phyloP scores from a whole-genome alignment of 495 filamentous ascomycete genomes.

The Aspergillus cristatus region DNA sequence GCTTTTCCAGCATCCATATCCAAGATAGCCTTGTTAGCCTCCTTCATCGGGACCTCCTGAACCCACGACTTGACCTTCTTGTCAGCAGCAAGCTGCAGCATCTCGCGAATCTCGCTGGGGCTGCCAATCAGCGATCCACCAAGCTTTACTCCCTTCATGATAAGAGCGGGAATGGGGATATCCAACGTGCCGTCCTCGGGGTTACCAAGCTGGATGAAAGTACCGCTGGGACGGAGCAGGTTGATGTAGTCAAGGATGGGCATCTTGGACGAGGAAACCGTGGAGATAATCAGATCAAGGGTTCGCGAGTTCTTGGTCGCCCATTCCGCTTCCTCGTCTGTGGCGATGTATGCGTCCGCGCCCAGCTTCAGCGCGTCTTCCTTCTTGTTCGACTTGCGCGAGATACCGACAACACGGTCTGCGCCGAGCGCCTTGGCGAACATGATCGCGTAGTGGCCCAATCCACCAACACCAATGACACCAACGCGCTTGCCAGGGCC shows the following conservation, averaged over 20 bases:
- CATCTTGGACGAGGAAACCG: constrained; percentile 60
- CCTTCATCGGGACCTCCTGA: constrained; percentile 51
- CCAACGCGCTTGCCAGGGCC: constrained; percentile 70
- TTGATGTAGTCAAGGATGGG: constrained; percentile 54
- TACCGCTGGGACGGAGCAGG: constrained; percentile 54
- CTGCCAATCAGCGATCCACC: constrained; percentile 56
- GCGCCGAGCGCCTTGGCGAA: constrained; percentile 53
- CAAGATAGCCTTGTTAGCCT: constrained; percentile 55
- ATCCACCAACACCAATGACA: constrained; percentile 66
- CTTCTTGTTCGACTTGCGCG: constrained; percentile 51
- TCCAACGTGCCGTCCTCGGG: constrained; percentile 51
- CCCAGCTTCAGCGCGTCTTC: constrained; percentile 51
- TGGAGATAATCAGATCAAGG: constrained; percentile 66
- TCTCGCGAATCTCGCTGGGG: constrained; percentile 60
- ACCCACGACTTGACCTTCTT: constrained; percentile 62
- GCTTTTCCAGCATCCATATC: constrained; percentile 57
- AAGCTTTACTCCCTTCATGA: constrained; percentile 47
- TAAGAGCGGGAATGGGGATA: constrained; percentile 46
- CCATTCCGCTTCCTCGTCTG: constrained; percentile 64
- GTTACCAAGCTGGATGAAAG: constrained; percentile 64
- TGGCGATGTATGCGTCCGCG: constrained; percentile 60
- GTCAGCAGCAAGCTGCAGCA: constrained; percentile 62
- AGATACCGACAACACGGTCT: constrained; percentile 64
- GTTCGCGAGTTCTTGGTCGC: constrained; percentile 42
- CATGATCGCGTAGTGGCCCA: constrained; percentile 54